These are phyloP conservation scores for Epichloe amarillans DNA, from an alignment of 2,329 filamentous ascomycete genomes.

Conservation along the genomic window DNA sequence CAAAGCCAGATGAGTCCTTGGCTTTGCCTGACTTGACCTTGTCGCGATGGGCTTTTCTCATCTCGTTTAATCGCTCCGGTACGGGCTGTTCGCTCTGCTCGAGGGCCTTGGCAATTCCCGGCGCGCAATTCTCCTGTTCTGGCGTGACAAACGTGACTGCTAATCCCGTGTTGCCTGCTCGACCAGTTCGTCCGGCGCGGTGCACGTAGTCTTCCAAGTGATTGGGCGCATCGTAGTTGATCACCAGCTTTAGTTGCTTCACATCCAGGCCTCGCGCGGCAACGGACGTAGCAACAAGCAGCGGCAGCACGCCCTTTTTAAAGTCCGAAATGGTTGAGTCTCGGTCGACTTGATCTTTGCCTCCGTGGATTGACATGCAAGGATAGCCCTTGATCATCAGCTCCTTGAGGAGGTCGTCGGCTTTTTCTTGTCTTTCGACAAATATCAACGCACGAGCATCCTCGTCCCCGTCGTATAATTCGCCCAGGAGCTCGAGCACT, in stretches of 20 bases:
- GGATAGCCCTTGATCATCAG: slow-evolving; percentile 75
- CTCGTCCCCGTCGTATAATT: slow-evolving; percentile 75
- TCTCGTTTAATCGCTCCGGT: slow-evolving; percentile 53
- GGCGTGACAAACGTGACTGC: slow-evolving; percentile 89
- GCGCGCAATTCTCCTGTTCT: slow-evolving; percentile 80
- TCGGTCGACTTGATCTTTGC: slow-evolving; percentile 85
- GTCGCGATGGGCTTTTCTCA: slow-evolving; percentile 63
- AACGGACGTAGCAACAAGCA: slow-evolving; percentile 89
- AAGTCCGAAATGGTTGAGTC: slow-evolving; percentile 89
- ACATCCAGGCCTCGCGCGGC: slow-evolving; percentile 92
- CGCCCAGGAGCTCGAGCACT: slow-evolving; percentile 73
- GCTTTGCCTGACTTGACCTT: slow-evolving; percentile 90
- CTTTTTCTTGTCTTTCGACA: slow-evolving; percentile 82
- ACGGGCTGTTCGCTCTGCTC: slow-evolving; percentile 79
- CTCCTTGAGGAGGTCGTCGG: slow-evolving; percentile 66
- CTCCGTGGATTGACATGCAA: slow-evolving; percentile 87
- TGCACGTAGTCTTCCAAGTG: slow-evolving; percentile 96
- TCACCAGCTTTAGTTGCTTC: slow-evolving; percentile 86
- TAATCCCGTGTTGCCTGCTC: slow-evolving; percentile 87
- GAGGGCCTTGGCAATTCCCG: slow-evolving; percentile 82
- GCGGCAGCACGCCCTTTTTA: slow-evolving; percentile 83
- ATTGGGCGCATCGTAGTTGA: slow-evolving; percentile 91
- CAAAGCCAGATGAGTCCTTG: slow-evolving; percentile 81
- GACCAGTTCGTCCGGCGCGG: slow-evolving; percentile 81
- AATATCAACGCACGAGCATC: slow-evolving; percentile 85